These are phyloP conservation scores for Phytophthora pistaciae DNA, from an alignment of 352 stramenopile genomes.

Conservation along the genomic window DNA sequence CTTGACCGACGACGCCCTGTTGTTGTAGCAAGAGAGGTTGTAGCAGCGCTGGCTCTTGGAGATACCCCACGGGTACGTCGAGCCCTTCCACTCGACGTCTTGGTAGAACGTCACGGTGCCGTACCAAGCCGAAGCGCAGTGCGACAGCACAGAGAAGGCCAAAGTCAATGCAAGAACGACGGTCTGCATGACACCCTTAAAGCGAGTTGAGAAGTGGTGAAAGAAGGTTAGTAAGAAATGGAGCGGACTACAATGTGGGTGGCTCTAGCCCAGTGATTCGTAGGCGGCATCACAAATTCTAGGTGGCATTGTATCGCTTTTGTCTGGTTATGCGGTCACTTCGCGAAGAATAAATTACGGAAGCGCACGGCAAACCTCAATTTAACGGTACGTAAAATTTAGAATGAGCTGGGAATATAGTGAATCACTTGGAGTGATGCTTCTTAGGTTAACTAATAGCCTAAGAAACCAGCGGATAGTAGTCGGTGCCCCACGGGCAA, in stretches of 20 bases:
- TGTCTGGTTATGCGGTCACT: too few species aligned
- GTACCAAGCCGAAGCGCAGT: conserved; percentile 23
- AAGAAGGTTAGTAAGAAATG: not conserved
- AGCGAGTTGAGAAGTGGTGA: not conserved
- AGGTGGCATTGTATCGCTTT: not conserved
- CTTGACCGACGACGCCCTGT: conserved; percentile 37
- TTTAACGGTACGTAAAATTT: too few species aligned
- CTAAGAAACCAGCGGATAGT: not conserved
- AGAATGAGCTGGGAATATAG: too few species aligned
- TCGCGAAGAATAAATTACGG: too few species aligned
- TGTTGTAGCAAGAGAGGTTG: conserved; percentile 37
- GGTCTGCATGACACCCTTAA: not conserved
- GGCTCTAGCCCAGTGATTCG: too few species aligned
- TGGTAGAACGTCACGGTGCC: conserved; percentile 35
- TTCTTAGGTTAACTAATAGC: too few species aligned
- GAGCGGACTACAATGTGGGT: not conserved
- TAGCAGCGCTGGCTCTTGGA: conserved; percentile 34
- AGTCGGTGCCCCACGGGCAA: not conserved
- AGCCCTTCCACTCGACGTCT: conserved; percentile 10
- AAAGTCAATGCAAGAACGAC: not conserved
- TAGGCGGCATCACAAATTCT: not conserved
- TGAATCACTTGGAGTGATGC: too few species aligned
- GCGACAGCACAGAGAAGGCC: not conserved
- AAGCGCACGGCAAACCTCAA: too few species aligned
- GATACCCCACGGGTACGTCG: conserved; percentile 21